phyloP scores from a whole-genome alignment of 768 basidiomycete genomes.

The Agaricus sinodeliciosus region DNA sequence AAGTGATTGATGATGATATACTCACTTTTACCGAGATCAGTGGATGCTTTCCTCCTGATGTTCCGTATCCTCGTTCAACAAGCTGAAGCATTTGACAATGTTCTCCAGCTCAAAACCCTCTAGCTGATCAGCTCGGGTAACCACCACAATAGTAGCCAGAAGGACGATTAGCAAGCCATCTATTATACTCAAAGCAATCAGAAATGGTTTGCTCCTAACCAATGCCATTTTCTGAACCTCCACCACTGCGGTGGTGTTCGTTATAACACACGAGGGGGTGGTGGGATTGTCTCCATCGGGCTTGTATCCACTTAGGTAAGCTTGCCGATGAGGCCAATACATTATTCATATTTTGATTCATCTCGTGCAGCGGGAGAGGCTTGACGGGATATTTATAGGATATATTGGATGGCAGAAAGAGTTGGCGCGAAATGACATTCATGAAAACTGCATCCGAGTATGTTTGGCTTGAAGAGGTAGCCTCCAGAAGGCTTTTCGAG shows the following conservation, averaged over 20 bases:
- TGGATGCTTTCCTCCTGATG: too few species aligned
- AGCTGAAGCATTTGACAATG: background rate
- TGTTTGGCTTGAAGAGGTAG: background rate
- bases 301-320: background rate
- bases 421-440: background rate
- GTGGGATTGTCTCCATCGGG: background rate
- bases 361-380: background rate
- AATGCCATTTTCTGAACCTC: background rate
- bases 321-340: background rate
- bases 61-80: too few species aligned
- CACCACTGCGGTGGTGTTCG: background rate
- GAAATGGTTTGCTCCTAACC: background rate
- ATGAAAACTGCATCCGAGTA: background rate
- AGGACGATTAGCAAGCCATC: background rate
- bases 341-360: background rate
- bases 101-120: conserved; percentile 5
- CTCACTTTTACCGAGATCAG: too few species aligned
- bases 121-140: conserved; percentile 1
- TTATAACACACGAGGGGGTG: background rate
- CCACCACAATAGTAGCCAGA: background rate
- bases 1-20: too few species aligned
- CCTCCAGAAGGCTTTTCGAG: conserved; percentile 2
- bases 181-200: background rate
- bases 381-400: background rate
- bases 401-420: background rate